Percentiles rank a stretch among this genome's conserved stretches.
phyloP scores from a whole-genome alignment of 768 basidiomycete species.

The Suillus fuscotomentosus region DNA sequence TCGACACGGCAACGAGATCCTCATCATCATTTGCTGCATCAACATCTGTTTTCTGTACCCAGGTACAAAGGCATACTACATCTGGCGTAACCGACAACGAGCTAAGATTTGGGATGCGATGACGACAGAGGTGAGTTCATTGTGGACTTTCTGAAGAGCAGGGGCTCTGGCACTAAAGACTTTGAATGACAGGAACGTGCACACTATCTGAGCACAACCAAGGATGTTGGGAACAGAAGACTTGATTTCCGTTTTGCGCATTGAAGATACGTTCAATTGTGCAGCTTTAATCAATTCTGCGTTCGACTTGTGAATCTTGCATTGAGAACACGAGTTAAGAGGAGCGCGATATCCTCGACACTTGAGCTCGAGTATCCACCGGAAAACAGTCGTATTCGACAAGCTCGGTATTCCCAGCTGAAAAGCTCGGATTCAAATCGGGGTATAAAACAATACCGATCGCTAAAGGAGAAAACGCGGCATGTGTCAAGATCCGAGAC shows the following conservation, averaged over 20 bases:
- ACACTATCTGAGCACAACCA: slow-evolving; percentile 58
- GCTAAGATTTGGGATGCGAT: slow-evolving; percentile 57
- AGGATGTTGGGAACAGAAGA: slow-evolving; percentile 57
- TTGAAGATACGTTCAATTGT: slow-evolving; percentile 16
- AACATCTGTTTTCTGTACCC: slow-evolving; percentile 55
- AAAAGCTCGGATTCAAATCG: background rate
- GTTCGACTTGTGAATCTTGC: background rate
- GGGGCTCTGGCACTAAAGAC: background rate
- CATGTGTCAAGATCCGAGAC: too few relatives aligned
- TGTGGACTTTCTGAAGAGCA: background rate
- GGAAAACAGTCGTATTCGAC: background rate
- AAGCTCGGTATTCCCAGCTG: background rate
- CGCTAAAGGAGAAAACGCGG: too few relatives aligned
- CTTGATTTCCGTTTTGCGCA: slow-evolving; percentile 64
- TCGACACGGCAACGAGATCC: slow-evolving; percentile 52
- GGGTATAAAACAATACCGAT: too few relatives aligned
- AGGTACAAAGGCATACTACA: slow-evolving; percentile 51
- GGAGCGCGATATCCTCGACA: background rate
- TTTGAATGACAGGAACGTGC: slow-evolving; percentile 41
- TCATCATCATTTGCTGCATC: slow-evolving; percentile 52
- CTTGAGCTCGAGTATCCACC: background rate
- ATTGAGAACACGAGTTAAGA: background rate
- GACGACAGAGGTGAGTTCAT: slow-evolving; percentile 42
- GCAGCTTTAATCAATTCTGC: background rate
- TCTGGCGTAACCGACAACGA: slow-evolving; percentile 56